Conservation (phyloP, 2,329 filamentous ascomycete species). For the Metarhizium brunneum region DNA sequence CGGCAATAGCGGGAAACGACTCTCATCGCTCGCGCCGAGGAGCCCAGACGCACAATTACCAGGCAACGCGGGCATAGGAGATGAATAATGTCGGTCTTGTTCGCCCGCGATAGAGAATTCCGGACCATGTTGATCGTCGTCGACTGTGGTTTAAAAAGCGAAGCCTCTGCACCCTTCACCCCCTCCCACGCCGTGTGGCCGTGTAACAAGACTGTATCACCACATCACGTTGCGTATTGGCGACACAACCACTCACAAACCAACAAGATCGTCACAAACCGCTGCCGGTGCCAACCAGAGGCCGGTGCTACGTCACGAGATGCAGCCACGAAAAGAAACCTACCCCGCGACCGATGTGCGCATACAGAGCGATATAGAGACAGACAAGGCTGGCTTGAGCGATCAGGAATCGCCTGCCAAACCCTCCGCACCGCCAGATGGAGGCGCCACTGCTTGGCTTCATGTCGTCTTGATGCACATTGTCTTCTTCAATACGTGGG, state of each 20-base stretch:
- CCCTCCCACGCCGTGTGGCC: background rate
- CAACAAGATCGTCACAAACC: background rate
- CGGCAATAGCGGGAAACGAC: background rate
- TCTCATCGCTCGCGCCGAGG: background rate
- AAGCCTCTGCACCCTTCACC: background rate
- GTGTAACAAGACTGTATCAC: background rate
- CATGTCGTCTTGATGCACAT: constrained; percentile 28
- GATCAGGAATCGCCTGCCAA: background rate
- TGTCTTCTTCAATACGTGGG: constrained; percentile 27
- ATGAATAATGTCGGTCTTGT: background rate
- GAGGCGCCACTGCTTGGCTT: constrained; percentile 26
- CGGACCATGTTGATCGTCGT: background rate
- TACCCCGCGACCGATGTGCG: background rate
- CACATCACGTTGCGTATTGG: background rate
- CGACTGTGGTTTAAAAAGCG: background rate
- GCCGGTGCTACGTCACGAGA: background rate
- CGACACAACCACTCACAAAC: background rate
- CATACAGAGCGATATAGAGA: background rate
- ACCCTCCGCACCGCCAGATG: constrained; percentile 18
- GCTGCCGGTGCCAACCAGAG: background rate
- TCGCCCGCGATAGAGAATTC: background rate
- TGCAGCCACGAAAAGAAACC: background rate
- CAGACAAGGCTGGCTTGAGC: background rate
- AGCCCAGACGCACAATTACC: too few species aligned
- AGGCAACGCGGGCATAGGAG: too few species aligned